Evolutionary conservation across 495 filamentous ascomycete genomes (phyloP), one percentile per base, ranked within the genome.

Genomic region (Penicillium paxilli): DNA sequence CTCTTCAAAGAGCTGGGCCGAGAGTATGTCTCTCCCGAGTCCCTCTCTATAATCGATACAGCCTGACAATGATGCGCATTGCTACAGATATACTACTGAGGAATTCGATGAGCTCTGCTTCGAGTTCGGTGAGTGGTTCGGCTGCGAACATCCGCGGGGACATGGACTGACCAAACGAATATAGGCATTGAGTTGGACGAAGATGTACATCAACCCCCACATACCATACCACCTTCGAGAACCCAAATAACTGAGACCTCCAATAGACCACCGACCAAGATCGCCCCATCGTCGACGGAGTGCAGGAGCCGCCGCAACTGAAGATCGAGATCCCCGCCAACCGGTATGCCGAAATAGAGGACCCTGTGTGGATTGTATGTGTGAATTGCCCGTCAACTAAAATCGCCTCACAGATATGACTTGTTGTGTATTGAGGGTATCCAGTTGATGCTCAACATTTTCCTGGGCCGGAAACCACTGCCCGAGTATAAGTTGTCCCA

Each of bases 281-380:
- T 51, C 82, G 89, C 46, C 89, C 89, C 24, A 82, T 87, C 46
- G 81, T 88, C 55, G 80, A 90, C 68, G 87, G 87, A 66, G 81
- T 86, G 59, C 88, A 96, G 71, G 90, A 96, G 74, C 82, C 90
- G 5, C 87, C 95, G 42, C 88, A 98, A 75, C 82, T 98, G 66
- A 96, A 96, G 80, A 98, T 99, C 67, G 94, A 99, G 71, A 96
- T 99, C 67, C 94, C 94, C 55, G 94, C 94, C 58, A 99, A 99
- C 71, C 84, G 86, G 83, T 87, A 66, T 59, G 72, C 54, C 17
- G 24, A 49, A 46, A 48, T 16, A 28, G 30, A 28, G 23, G 21
- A 38, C 19, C 8, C n/a, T n/a, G n/a, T n/a, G n/a, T n/a, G n/a
- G n/a, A n/a, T n/a, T n/a, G n/a, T n/a, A n/a, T n/a, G n/a, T n/a